phyloP scores from a whole-genome alignment of 805 yeast genomes.

The Wickerhamomyces subpelliculosus region DNA sequence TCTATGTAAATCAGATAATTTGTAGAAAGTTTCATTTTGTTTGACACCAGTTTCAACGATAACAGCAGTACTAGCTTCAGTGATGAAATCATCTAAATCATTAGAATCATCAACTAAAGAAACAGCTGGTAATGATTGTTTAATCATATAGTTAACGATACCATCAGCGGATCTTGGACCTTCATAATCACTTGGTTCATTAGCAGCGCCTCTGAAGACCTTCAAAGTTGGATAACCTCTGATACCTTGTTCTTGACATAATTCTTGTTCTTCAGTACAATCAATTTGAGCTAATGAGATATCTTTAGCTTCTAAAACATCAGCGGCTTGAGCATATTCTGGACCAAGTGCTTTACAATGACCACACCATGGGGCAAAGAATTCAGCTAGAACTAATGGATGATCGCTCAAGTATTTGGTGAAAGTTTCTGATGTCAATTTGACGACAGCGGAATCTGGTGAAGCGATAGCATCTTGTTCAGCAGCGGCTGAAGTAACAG shows the following conservation, averaged over 20 bases:
- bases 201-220: slow-evolving; percentile 52
- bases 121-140: slow-evolving; percentile 77
- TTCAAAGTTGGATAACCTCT: slow-evolving; percentile 84
- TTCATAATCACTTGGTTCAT: slow-evolving; percentile 53
- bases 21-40: slow-evolving; percentile 50
- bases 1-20: slow-evolving; percentile 57
- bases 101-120: slow-evolving; percentile 38
- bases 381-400: slow-evolving; percentile 78
- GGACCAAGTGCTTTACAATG: slow-evolving; percentile 90
- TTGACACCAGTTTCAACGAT: slow-evolving; percentile 48
- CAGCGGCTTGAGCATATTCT: slow-evolving; percentile 68
- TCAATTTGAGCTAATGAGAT: slow-evolving; percentile 79
- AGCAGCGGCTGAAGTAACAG: slow-evolving; percentile 28
- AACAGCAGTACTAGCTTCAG: slow-evolving; percentile 41
- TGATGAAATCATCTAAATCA: slow-evolving; percentile 43
- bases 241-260: slow-evolving; percentile 62
- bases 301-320: slow-evolving; percentile 47
- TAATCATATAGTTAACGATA: slow-evolving; percentile 71
- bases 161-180: slow-evolving; percentile 83
- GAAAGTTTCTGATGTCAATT: slow-evolving; percentile 62
- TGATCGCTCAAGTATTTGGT: slow-evolving; percentile 58
- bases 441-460: slow-evolving; percentile 81
- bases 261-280: slow-evolving; percentile 70
- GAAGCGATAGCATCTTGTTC: slow-evolving; percentile 64
- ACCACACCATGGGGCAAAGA: slow-evolving; percentile 98